Conservation (phyloP, 2,329 filamentous ascomycete genomes). For the Cryphonectria japonica region DNA sequence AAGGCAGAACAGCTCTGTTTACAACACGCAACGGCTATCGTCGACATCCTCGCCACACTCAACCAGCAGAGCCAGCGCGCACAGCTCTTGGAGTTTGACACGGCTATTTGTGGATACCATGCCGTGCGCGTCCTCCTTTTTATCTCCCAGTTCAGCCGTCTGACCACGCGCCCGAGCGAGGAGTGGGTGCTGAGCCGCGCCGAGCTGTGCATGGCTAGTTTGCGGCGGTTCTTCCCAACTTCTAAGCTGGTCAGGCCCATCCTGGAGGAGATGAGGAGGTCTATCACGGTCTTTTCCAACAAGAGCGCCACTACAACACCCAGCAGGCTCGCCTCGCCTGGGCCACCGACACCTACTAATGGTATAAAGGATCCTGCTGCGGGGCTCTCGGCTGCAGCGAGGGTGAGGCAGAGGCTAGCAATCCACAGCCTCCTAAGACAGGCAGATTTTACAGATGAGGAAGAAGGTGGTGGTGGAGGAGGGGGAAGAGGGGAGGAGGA, state of each 20-base stretch:
- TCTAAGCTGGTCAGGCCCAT: slow-evolving; percentile 35
- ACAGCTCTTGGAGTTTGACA: slow-evolving; percentile 32
- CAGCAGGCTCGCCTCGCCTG: slow-evolving; percentile 17
- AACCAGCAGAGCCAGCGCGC: slow-evolving; percentile 31
- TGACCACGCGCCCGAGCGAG: slow-evolving; percentile 24
- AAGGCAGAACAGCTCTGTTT: slow-evolving; percentile 34
- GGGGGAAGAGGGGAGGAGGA: background rate
- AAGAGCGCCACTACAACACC: slow-evolving; percentile 8
- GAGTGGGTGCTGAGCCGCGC: slow-evolving; percentile 36
- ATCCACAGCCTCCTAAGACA: slow-evolving; percentile 38
- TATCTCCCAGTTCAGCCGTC: slow-evolving; percentile 32
- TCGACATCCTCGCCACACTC: slow-evolving; percentile 30
- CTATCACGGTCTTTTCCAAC: slow-evolving; percentile 30
- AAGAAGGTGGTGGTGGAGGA: slow-evolving; percentile 25
- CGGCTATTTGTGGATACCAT: slow-evolving; percentile 34
- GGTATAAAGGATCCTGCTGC: slow-evolving; percentile 18
- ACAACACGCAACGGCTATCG: slow-evolving; percentile 26
- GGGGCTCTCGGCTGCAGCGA: slow-evolving; percentile 32
- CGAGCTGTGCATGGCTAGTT: slow-evolving; percentile 35
- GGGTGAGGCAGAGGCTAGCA: slow-evolving; percentile 34
- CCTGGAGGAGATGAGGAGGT: slow-evolving; percentile 35
- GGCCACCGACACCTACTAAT: slow-evolving; percentile 7
- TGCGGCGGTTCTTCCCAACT: slow-evolving; percentile 35
- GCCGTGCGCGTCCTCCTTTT: slow-evolving; percentile 33
- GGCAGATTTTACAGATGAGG: slow-evolving; percentile 35